phyloP scores from a whole-genome alignment of 2,329 filamentous ascomycete species.

The Arthrobotrys sphaeroides region DNA sequence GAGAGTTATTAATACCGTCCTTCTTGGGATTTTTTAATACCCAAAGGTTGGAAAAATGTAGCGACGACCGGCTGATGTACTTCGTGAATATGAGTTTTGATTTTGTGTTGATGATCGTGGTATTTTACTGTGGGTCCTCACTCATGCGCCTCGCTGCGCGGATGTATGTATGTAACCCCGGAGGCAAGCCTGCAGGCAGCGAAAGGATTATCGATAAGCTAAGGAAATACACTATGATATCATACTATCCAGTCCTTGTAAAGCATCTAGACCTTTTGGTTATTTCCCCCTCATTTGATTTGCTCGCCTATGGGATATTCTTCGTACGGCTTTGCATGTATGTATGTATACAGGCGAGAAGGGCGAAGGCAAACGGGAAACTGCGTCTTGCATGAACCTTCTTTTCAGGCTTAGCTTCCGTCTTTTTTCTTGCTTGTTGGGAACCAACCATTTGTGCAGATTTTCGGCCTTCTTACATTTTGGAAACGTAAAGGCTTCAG shows the following conservation, averaged over 20 bases:
- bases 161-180: too few species aligned
- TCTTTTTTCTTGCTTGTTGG: slow-evolving; percentile 9
- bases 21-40: not conserved
- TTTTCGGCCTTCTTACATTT: not conserved
- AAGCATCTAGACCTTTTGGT: too few species aligned
- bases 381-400: slow-evolving; percentile 47
- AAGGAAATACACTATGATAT: not conserved
- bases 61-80: too few species aligned
- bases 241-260: too few species aligned
- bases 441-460: slow-evolving; percentile 31
- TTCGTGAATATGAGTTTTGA: too few species aligned
- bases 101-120: slow-evolving; percentile 45
- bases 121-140: slow-evolving; percentile 20
- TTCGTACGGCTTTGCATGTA: too few species aligned
- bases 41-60: not conserved
- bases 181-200: not conserved
- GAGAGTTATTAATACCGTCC: not conserved
- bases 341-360: too few species aligned
- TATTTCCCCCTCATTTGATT: slow-evolving; percentile 15
- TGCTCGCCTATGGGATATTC: slow-evolving; percentile 15
- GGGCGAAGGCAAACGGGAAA: slow-evolving; percentile 22
- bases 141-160: slow-evolving; percentile 6
- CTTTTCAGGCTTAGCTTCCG: slow-evolving; percentile 13
- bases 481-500: not conserved
- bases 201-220: not conserved